Percentiles rank a stretch among this genome's conserved stretches.
Evolutionary conservation across 2,329 filamentous ascomycete species (phyloP).

Genomic region (Rutstroemia sydowiana): DNA sequence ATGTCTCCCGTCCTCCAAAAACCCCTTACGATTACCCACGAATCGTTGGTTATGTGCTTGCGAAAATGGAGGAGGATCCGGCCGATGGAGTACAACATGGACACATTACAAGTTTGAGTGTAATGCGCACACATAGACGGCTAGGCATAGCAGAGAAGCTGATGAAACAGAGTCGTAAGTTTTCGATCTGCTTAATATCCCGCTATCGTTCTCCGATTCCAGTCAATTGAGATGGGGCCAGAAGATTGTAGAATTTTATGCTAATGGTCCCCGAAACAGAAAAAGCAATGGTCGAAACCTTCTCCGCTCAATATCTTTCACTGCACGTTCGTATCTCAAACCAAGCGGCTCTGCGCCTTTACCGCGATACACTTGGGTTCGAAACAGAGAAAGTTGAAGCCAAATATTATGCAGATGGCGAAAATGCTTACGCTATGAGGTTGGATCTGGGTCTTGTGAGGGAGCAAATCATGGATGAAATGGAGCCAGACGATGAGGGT

Average conservation of each 20-base stretch:
- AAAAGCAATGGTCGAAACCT: slow-evolving; percentile 94
- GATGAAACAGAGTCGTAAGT: slow-evolving; percentile 90
- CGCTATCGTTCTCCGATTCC: too few relatives aligned
- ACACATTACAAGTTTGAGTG: slow-evolving; percentile 89
- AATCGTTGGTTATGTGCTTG: slow-evolving; percentile 97
- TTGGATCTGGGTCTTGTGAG: slow-evolving; percentile 63
- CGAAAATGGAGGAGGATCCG: slow-evolving; percentile 99
- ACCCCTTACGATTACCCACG: slow-evolving; percentile 86
- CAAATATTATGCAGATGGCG: slow-evolving; percentile 95
- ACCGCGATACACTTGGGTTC: slow-evolving; percentile 88
- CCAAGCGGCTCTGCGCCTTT: slow-evolving; percentile 81
- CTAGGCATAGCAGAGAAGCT: slow-evolving; percentile 93
- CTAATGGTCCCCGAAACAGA: slow-evolving; percentile 42
- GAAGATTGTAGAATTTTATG: too few relatives aligned
- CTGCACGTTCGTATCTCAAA: slow-evolving; percentile 95
- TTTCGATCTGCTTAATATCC: not conserved
- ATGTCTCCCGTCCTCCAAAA: slow-evolving; percentile 71
- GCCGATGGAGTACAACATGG: slow-evolving; percentile 85
- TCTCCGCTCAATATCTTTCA: slow-evolving; percentile 84
- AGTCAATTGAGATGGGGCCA: too few relatives aligned
- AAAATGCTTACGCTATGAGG: slow-evolving; percentile 92
- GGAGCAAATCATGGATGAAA: slow-evolving; percentile 43
- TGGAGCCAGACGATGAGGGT: slow-evolving; percentile 52
- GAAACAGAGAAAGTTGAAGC: slow-evolving; percentile 76
- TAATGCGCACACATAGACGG: slow-evolving; percentile 91